These are phyloP conservation scores for Millerozyma miso DNA, from an alignment of 805 yeast genomes.

Conservation along the genomic window DNA sequence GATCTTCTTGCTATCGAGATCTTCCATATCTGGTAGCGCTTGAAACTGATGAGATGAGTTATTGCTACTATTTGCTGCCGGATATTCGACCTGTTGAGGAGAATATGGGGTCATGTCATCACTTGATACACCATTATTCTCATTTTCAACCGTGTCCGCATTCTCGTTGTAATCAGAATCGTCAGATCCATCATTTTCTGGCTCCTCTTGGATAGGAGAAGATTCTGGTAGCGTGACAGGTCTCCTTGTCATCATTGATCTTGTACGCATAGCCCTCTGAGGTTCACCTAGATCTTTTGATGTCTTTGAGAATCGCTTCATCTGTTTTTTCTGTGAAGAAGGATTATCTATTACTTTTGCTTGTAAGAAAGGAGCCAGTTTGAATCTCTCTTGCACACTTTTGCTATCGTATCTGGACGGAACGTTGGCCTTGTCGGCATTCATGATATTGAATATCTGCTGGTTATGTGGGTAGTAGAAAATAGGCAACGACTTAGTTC, in stretches of 20 bases:
- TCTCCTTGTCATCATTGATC: conserved; percentile 34
- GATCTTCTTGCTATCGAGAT: conserved; percentile 39
- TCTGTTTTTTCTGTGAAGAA: conserved; percentile 17
- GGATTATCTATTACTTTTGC: conserved; percentile 41
- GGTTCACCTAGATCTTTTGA: conserved; percentile 17
- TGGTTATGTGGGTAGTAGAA: conserved; percentile 37
- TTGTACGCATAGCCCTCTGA: conserved; percentile 38
- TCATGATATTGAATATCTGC: conserved; percentile 37
- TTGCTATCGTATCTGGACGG: conserved; percentile 38
- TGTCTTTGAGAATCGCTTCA: conserved; percentile 1
- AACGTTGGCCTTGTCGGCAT: conserved; percentile 36
- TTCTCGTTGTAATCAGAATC: conserved; percentile 33
- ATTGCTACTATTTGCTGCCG: conserved; percentile 11
- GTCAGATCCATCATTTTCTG: conserved; percentile 22
- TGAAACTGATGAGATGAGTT: conserved; percentile 23
- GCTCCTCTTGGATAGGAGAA: conserved; percentile 41
- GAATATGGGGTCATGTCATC: conserved; percentile 35
- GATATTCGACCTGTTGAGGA: conserved; percentile 39
- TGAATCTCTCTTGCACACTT: conserved; percentile 40
- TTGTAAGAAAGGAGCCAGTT: conserved; percentile 42
- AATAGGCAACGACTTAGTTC: conserved; percentile 41
- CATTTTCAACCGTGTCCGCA: conserved; percentile 20
- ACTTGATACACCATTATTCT: conserved; percentile 17
- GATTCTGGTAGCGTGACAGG: conserved; percentile 29
- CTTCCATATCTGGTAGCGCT: conserved; percentile 41